phyloP scores from a whole-genome alignment of 805 yeast genomes.

The Helenozyma rhizophorensis region DNA sequence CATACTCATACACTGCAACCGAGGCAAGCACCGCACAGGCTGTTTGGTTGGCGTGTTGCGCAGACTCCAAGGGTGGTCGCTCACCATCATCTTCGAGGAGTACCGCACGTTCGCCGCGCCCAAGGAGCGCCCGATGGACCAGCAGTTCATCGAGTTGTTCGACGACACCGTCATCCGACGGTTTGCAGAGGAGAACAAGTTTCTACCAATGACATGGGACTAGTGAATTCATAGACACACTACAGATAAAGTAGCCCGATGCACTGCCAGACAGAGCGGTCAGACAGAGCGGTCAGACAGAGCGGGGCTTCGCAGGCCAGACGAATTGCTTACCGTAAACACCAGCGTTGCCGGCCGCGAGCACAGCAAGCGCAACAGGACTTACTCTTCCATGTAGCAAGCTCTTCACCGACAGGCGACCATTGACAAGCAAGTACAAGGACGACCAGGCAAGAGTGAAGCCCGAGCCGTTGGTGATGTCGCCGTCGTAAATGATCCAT shows the following conservation, averaged over 20 bases:
- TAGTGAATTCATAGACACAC: too few relatives aligned
- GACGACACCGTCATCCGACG: constrained; percentile 59
- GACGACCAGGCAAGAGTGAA: constrained; percentile 78
- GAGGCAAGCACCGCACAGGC: constrained; percentile 97
- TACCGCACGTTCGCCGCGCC: constrained; percentile 93
- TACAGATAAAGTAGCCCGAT: too few relatives aligned
- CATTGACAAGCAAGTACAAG: constrained; percentile 68
- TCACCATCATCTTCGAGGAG: constrained; percentile 93
- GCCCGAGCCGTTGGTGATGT: constrained; percentile 74
- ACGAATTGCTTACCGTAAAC: constrained; percentile 70
- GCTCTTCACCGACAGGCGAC: constrained; percentile 50
- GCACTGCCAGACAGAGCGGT: too few relatives aligned
- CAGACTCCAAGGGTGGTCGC: constrained; percentile 85
- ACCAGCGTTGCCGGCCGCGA: constrained; percentile 59
- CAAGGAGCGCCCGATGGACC: constrained; percentile 92
- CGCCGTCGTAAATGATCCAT: constrained; percentile 74
- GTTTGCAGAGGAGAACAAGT: constrained; percentile 46
- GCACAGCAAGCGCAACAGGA: constrained; percentile 55
- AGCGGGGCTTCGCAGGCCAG: constrained; percentile 25
- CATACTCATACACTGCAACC: constrained; percentile 85
- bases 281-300: too few relatives aligned
- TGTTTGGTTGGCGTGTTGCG: constrained; percentile 92
- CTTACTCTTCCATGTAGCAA: constrained; percentile 54
- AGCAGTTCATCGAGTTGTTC: constrained; percentile 89
- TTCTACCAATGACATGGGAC: constrained; percentile 72